A percentile compares a stretch with the other conserved stretches of the same genome.
Conservation (phyloP, 495 filamentous ascomycete species). For the Aspergillus funiculosus region DNA sequence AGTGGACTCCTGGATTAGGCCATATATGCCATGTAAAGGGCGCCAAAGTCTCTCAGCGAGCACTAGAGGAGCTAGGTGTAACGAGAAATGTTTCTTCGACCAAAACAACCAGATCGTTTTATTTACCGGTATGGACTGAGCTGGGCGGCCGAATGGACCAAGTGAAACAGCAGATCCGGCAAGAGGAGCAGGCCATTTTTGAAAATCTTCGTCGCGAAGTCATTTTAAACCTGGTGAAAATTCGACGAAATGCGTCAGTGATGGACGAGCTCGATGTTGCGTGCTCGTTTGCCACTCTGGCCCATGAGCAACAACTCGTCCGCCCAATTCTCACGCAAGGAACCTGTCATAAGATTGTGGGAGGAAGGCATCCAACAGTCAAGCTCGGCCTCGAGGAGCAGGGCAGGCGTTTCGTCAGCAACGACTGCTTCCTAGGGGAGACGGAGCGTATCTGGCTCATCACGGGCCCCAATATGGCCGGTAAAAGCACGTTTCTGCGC, state of each 20-base stretch:
- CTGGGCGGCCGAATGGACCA: constrained; percentile 72
- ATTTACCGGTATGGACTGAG: constrained; percentile 74
- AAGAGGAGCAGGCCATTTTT: constrained; percentile 75
- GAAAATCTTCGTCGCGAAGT: constrained; percentile 64
- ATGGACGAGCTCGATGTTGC: constrained; percentile 90
- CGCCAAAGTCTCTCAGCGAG: constrained; percentile 53
- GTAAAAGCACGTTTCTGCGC: constrained; percentile 90
- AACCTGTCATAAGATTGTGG: constrained; percentile 60
- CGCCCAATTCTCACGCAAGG: constrained; percentile 64
- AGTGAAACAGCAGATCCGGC: constrained; percentile 64
- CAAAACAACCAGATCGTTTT: constrained; percentile 79
- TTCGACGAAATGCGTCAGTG: constrained; percentile 80
- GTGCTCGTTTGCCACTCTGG: constrained; percentile 74
- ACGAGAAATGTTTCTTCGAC: constrained; percentile 65
- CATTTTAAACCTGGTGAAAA: constrained; percentile 67
- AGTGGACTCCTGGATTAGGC: constrained; percentile 76
- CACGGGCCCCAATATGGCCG: constrained; percentile 98
- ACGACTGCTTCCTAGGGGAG: constrained; percentile 75
- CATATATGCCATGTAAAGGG: constrained; percentile 90
- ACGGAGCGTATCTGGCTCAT: constrained; percentile 76
- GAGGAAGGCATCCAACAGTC: constrained; percentile 85
- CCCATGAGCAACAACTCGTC: constrained; percentile 62
- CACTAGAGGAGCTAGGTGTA: constrained; percentile 38
- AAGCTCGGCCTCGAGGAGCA: constrained; percentile 72
- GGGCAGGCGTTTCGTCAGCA: constrained; percentile 76